Evolutionary conservation across 129 eudicot genomes (phyloP), one percentile per base, ranked within the genome.

Genomic region (Apium graveolens): DNA sequence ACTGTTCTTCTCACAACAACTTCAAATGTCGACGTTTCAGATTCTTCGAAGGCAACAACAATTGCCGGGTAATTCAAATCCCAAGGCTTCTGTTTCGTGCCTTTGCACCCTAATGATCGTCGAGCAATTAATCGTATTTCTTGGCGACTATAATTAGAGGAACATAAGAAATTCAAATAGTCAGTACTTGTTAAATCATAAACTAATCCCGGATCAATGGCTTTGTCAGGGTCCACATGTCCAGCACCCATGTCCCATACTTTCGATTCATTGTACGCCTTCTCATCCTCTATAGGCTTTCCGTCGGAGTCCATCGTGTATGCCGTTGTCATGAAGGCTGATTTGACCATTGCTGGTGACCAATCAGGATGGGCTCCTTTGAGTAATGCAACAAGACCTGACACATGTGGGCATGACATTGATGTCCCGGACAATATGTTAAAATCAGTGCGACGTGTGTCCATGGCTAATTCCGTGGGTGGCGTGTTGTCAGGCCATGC

Each of bases 341-440:
- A 88, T 11, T 87, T 82, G 43, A 94, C 88, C 93, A 90, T 88
- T 3, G 98, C 98, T 0, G 97, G 96, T 35, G 97, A 86, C 98
- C 98, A 94, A 66, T 91, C 96, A 16, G 97, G 93, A 77, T 91
- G 96, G 32, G 96, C 93, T 29, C 97, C 97, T 83, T 94, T 94
- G 10, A 91, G 84, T 65, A 94, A 79, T 24, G 96, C 96, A 0
- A 90, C 91, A n/a, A 91, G 77, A 39, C 98, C 98, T 0, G 97
- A 86, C 10, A 86, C 93, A 71, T 94, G 98, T 2, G 98, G 98
- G 78, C 97, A 91, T 0, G 98, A 86, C 98, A 91, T 91, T 0
- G 98, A 94, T 21, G 98, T 91, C 31, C 98, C 98, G 0, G 98
- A 94, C 11, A 75, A 55, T 34, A 94, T 87, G 62, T 90, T 91